These are phyloP conservation scores for Penicillium samsonianum DNA, from an alignment of 495 filamentous ascomycete species.

Conservation along the genomic window DNA sequence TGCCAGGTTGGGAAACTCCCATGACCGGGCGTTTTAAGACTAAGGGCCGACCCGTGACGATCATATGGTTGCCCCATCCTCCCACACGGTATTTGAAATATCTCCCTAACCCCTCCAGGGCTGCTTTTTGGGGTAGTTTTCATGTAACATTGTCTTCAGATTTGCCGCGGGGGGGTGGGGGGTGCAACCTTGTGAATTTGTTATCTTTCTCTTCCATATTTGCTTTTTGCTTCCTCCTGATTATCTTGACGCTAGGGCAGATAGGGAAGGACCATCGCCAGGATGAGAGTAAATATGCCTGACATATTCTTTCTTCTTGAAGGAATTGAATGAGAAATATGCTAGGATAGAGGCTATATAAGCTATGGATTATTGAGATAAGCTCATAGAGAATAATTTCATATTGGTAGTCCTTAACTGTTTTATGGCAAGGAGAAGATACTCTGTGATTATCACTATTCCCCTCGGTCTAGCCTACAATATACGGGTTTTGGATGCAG, in stretches of 20 bases:
- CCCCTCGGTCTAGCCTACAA: neutral
- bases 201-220: neutral
- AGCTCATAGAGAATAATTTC: neutral
- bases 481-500: neutral
- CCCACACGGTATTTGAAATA: slow-evolving; percentile 2
- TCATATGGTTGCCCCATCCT: neutral
- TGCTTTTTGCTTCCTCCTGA: neutral
- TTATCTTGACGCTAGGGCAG: neutral
- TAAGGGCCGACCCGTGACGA: slow-evolving; percentile 14
- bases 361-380: neutral
- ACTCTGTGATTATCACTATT: neutral
- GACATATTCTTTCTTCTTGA: neutral
- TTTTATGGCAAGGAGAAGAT: neutral
- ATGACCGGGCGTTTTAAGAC: neutral
- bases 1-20: neutral
- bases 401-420: neutral
- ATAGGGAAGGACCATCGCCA: neutral
- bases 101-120: neutral
- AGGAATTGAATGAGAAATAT: neutral
- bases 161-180: neutral
- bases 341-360: neutral
- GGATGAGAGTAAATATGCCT: neutral
- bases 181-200: neutral
- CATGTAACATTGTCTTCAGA: neutral
- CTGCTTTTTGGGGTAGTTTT: neutral